Evolutionary conservation across 2,329 filamentous ascomycete genomes (phyloP).

Genomic region (Monosporascus ibericus): DNA sequence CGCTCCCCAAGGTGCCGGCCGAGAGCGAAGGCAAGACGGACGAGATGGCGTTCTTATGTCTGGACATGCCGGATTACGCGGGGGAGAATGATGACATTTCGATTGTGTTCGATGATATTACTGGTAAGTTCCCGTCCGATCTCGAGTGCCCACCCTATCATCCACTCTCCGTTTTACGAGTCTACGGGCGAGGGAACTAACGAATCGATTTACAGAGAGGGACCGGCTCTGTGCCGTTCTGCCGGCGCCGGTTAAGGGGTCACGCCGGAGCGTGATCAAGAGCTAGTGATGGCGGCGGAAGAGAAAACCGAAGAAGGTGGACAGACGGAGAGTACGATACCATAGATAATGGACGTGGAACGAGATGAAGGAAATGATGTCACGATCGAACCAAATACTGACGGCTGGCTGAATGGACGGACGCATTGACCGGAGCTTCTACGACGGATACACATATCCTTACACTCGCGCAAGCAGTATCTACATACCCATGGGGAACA

Average conservation of each 20-base stretch:
- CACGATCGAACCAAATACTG: not conserved
- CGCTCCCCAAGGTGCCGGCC: slow-evolving; percentile 59
- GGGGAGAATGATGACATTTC: slow-evolving; percentile 90
- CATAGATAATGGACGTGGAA: not conserved
- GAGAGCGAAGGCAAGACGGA: slow-evolving; percentile 45
- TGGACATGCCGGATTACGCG: slow-evolving; percentile 83
- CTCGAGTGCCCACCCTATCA: not conserved
- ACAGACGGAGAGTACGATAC: no score
- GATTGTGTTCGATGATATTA: slow-evolving; percentile 74
- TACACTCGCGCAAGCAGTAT: no score
- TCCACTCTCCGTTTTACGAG: no score
- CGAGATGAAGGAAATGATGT: not conserved
- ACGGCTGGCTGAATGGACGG: no score
- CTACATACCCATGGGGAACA: no score
- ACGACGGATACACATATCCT: no score
- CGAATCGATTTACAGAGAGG: slow-evolving; percentile 39
- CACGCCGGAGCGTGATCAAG: slow-evolving; percentile 28
- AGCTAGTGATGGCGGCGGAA: slow-evolving; percentile 6
- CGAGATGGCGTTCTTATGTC: slow-evolving; percentile 69
- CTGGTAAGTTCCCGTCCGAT: slow-evolving; percentile 49
- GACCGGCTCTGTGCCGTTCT: slow-evolving; percentile 46
- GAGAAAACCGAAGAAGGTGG: not conserved
- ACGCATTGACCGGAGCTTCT: no score
- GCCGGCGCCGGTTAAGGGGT: slow-evolving; percentile 51
- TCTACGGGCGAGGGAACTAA: slow-evolving; percentile 2